Percentiles rank a stretch among this genome's conserved stretches.
phyloP scores from a whole-genome alignment of 2,329 filamentous ascomycete species.

The Kalaharituber pfeilii region DNA sequence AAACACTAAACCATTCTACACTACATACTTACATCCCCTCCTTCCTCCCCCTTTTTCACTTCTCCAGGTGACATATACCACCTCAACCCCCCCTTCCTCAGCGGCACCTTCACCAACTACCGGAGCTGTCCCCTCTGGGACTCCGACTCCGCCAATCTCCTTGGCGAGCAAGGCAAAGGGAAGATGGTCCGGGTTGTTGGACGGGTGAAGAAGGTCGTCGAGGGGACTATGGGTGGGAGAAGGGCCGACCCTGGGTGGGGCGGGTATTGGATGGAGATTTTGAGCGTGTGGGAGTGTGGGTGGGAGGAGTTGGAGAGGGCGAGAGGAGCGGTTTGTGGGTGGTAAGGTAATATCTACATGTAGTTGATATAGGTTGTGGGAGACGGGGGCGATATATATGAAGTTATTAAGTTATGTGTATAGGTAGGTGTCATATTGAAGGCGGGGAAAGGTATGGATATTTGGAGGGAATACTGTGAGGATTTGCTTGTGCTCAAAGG shows the following conservation, averaged over 20 bases:
- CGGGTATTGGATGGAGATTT: not conserved
- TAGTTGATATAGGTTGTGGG: too few species aligned
- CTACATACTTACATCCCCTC: not conserved
- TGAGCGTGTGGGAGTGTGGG: not conserved
- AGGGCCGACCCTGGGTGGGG: not conserved
- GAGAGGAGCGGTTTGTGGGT: not conserved
- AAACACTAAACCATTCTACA: too few species aligned
- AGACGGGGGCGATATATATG: not conserved
- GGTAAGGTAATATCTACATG: not conserved
- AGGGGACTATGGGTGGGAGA: not conserved
- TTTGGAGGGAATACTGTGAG: not conserved
- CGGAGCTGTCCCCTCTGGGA: not conserved
- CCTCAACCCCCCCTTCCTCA: not conserved
- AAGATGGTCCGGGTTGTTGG: slow-evolving; percentile 2
- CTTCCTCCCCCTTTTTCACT: too few species aligned
- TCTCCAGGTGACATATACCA: not conserved
- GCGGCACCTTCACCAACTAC: not conserved
- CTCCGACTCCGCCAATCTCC: not conserved
- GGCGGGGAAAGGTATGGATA: not conserved
- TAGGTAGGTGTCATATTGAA: not conserved
- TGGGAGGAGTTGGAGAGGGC: not conserved
- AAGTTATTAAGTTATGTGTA: not conserved
- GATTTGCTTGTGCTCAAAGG: not conserved
- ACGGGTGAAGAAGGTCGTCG: not conserved
- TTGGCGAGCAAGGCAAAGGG: not conserved